Conservation (phyloP, 345 rosid genomes). For the Noccaea caerulescens region DNA sequence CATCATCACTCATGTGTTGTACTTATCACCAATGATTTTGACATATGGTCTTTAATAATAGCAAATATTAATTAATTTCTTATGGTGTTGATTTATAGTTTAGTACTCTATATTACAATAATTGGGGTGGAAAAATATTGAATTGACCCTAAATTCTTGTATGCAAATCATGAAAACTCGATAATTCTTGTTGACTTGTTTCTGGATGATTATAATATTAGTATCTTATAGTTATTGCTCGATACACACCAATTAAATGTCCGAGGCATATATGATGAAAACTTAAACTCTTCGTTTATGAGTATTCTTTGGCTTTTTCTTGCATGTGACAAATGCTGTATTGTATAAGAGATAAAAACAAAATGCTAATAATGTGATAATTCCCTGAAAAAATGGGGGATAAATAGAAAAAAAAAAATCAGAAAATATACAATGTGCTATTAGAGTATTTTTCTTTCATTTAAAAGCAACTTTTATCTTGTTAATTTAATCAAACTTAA, state of each 20-base stretch:
- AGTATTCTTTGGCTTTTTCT: conserved; percentile 23
- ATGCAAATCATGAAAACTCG: conserved; percentile 31
- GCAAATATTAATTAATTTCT: conserved; percentile 10
- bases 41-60: conserved; percentile 37
- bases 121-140: not conserved
- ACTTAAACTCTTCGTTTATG: conserved; percentile 19
- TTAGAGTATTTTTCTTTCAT: too few species aligned
- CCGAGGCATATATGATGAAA: conserved; percentile 25
- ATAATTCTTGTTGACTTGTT: conserved; percentile 31
- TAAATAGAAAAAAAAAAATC: not conserved
- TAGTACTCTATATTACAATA: not conserved
- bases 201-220: conserved; percentile 19
- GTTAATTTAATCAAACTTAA: too few species aligned
- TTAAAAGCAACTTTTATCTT: too few species aligned
- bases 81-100: not conserved
- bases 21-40: conserved; percentile 40
- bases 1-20: conserved; percentile 37
- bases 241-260: conserved; percentile 32
- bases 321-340: conserved; percentile 36
- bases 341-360: conserved; percentile 28
- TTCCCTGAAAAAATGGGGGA: conserved; percentile 1
- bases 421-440: too few species aligned
- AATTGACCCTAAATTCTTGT: conserved; percentile 32
- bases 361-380: conserved; percentile 16
- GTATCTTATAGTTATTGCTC: conserved; percentile 18